These are phyloP conservation scores for Hirsutella minnesotensis DNA, from an alignment of 2,329 filamentous ascomycete species.

Conservation along the genomic window DNA sequence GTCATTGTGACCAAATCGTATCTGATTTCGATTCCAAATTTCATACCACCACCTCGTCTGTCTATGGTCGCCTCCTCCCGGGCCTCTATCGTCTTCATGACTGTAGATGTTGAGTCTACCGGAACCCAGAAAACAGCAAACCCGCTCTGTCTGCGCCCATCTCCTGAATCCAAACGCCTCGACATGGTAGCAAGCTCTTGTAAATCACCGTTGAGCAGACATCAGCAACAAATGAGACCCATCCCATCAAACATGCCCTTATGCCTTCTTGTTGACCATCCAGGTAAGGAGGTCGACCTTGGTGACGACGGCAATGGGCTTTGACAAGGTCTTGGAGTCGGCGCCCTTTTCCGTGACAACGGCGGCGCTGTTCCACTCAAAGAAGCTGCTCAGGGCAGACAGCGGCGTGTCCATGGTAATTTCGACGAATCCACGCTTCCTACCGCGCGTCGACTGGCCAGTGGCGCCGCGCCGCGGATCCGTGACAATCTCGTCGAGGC, in stretches of 20 bases:
- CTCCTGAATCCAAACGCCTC: not conserved
- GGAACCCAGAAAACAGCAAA: slow-evolving; percentile 1
- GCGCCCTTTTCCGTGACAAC: slow-evolving; percentile 71
- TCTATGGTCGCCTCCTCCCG: not conserved
- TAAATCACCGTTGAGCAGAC: not conserved
- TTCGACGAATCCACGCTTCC: slow-evolving; percentile 72
- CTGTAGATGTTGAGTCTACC: slow-evolving; percentile 32
- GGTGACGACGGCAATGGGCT: slow-evolving; percentile 82
- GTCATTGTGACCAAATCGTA: not conserved
- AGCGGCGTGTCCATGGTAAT: slow-evolving; percentile 87
- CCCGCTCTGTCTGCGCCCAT: not conserved
- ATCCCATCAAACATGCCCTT: not conserved
- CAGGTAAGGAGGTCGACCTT: slow-evolving; percentile 93
- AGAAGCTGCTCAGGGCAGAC: slow-evolving; percentile 75
- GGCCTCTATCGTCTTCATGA: not conserved
- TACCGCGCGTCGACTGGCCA: slow-evolving; percentile 25
- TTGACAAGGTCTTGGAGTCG: slow-evolving; percentile 45
- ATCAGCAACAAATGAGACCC: not conserved
- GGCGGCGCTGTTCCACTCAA: slow-evolving; percentile 96
- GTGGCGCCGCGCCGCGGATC: slow-evolving; percentile 58
- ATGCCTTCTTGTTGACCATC: slow-evolving; percentile 57
- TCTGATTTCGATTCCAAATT: not conserved
- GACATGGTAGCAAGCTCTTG: no score
- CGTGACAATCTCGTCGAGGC: slow-evolving; percentile 80
- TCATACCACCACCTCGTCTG: not conserved